Conservation (phyloP, 371 early-diverging fungal species). For the Mucor mucedo region DNA sequence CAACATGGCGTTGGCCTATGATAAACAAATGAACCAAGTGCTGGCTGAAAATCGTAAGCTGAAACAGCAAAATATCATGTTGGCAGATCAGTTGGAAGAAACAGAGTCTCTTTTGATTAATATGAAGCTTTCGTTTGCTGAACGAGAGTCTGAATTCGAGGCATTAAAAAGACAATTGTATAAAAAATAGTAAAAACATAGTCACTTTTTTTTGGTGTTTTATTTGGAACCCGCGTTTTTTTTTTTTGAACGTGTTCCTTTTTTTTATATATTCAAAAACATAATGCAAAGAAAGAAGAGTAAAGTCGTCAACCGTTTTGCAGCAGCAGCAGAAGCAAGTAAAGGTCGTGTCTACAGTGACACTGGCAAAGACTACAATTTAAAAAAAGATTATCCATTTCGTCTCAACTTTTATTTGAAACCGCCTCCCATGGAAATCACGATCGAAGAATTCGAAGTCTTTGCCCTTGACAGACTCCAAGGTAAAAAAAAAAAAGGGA, state of each 20-base stretch:
- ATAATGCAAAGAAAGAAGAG: conserved; percentile 28
- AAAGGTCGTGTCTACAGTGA: conserved; percentile 18
- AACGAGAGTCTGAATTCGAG: conserved; percentile 71
- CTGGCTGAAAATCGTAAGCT: conserved; percentile 54
- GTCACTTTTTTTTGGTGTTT: conserved; percentile 5
- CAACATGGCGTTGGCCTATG: conserved; percentile 58
- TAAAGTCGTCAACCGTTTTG: conserved; percentile 33
- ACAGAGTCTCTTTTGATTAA: conserved; percentile 67
- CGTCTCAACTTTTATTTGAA: conserved; percentile 82
- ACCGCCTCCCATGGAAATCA: conserved; percentile 81
- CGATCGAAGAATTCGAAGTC: conserved; percentile 89
- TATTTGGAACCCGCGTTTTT: conserved; percentile 15
- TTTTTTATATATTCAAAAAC: neutral
- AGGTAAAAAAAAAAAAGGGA: conserved; percentile 39
- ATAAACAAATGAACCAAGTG: conserved; percentile 67
- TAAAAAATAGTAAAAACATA: neutral
- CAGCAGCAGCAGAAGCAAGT: conserved; percentile 22
- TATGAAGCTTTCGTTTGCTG: conserved; percentile 69
- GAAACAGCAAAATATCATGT: conserved; percentile 44
- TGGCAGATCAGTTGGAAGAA: conserved; percentile 63
- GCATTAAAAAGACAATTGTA: conserved; percentile 45
- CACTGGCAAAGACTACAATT: conserved; percentile 11
- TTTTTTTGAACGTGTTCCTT: conserved; percentile 3
- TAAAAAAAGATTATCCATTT: conserved; percentile 63
- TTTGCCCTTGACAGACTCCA: conserved; percentile 93